These are phyloP conservation scores for Miscanthus lutarioriparius DNA, from an alignment of 176 grass and related monocot species.

Conservation along the genomic window DNA sequence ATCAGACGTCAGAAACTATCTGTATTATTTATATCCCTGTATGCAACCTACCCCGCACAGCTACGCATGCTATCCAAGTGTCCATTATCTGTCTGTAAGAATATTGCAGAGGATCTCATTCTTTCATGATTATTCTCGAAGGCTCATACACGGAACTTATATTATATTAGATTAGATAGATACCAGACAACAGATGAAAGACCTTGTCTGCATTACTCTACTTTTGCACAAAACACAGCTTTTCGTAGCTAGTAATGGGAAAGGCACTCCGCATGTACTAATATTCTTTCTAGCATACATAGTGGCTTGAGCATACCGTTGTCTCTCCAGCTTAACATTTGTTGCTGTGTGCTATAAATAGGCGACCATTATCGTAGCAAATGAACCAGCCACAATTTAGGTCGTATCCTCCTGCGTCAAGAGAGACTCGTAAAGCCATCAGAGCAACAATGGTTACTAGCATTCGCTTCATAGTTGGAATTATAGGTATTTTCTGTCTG, in stretches of 20 bases:
- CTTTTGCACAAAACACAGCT: background rate
- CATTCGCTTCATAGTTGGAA: conserved; percentile 43
- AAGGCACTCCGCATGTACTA: background rate
- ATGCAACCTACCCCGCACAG: too few species aligned
- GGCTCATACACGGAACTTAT: background rate
- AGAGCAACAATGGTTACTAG: conserved; percentile 31
- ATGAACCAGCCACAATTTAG: background rate
- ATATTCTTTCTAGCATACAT: conserved; percentile 23
- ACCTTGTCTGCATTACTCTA: background rate
- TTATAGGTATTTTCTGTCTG: conserved; percentile 47
- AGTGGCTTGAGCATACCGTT: conserved; percentile 9
- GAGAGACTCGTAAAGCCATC: background rate
- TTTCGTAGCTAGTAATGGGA: background rate
- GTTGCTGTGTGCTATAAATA: conserved; percentile 35
- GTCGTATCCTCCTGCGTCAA: background rate
- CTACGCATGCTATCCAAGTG: too few species aligned
- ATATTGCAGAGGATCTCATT: too few species aligned
- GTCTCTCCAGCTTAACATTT: background rate
- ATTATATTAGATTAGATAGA: background rate
- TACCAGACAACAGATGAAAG: background rate
- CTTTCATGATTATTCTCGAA: background rate
- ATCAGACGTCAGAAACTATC: too few species aligned
- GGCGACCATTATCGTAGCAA: background rate
- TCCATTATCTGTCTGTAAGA: too few species aligned
- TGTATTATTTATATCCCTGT: too few species aligned